Conservation (phyloP, 306 rosid genomes). For the Corylus heterophylla region DNA sequence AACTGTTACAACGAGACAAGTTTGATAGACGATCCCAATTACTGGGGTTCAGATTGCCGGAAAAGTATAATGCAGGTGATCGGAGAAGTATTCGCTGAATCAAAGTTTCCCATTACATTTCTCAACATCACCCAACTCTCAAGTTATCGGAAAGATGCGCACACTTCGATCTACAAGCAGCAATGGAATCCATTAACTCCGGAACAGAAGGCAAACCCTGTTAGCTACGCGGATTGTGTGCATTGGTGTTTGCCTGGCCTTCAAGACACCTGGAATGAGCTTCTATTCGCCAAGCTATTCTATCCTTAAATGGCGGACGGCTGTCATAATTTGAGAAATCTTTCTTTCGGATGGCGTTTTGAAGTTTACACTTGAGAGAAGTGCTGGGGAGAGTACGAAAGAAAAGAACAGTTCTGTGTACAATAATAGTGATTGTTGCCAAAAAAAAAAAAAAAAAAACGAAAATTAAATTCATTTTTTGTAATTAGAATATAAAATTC, state of each 20-base stretch:
- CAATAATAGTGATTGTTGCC: not conserved
- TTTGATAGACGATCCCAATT: conserved; percentile 54
- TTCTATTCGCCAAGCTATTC: conserved; percentile 76
- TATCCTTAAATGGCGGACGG: conserved; percentile 46
- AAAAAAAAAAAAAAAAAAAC: not conserved
- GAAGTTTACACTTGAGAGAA: not conserved
- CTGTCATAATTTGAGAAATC: not conserved
- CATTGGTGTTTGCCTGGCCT: conserved; percentile 99
- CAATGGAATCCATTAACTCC: conserved; percentile 85
- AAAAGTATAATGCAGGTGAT: conserved; percentile 83
- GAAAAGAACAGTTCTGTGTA: conserved; percentile 17
- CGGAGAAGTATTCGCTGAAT: conserved; percentile 58
- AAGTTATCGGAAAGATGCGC: conserved; percentile 78
- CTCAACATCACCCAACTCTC: conserved; percentile 92
- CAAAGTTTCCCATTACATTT: conserved; percentile 73
- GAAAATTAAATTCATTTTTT: conserved; percentile 22
- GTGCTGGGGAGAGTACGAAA: not conserved
- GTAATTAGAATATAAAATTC: conserved; percentile 9
- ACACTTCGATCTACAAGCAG: conserved; percentile 90
- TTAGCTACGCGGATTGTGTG: conserved; percentile 85
- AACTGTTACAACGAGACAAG: conserved; percentile 90
- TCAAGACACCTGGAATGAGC: conserved; percentile 99
- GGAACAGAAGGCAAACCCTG: conserved; percentile 78
- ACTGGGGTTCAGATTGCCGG: conserved; percentile 82
- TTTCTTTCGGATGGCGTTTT: not conserved